These are phyloP conservation scores for Penicillium sp. DNA, from an alignment of 2,329 filamentous ascomycete genomes.

Conservation along the genomic window DNA sequence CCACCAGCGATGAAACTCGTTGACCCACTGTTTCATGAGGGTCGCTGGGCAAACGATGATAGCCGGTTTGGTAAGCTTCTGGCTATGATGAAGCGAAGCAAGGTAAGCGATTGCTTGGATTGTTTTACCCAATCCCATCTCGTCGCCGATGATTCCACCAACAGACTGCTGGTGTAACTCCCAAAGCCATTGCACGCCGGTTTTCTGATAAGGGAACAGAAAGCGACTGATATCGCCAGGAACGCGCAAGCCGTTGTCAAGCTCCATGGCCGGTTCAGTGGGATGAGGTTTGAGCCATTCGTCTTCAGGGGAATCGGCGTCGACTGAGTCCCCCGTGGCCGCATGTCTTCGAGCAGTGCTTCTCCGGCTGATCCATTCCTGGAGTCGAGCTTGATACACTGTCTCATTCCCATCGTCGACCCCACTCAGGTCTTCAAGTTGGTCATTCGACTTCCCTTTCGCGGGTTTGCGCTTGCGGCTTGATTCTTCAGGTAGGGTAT, in stretches of 20 bases:
- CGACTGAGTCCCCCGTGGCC: conserved; percentile 35
- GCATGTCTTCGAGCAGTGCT: conserved; percentile 58
- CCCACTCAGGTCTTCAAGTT: conserved; percentile 59
- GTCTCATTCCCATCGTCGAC: conserved; percentile 88
- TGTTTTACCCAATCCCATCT: conserved; percentile 99
- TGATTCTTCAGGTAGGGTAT: conserved; percentile 25
- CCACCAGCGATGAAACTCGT: conserved; percentile 99
- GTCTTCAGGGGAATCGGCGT: conserved; percentile 31
- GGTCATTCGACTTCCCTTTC: conserved; percentile 33
- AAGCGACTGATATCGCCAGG: conserved; percentile 92
- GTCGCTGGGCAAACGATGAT: conserved; percentile 94
- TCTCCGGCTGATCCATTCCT: conserved; percentile 70
- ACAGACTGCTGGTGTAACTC: conserved; percentile 88
- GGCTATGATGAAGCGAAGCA: conserved; percentile 89
- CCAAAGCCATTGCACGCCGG: conserved; percentile 92
- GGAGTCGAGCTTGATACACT: conserved; percentile 73
- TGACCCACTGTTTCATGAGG: conserved; percentile 95
- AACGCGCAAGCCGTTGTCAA: conserved; percentile 76
- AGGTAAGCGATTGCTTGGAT: conserved; percentile 79
- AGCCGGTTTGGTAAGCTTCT: conserved; percentile 77
- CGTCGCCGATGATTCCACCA: conserved; percentile 92
- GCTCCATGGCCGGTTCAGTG: conserved; percentile 52
- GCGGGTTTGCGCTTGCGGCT: conserved; percentile 20
- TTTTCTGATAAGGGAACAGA: conserved; percentile 96
- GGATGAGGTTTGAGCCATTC: conserved; percentile 90